These are phyloP conservation scores for Panicum virgatum DNA, from an alignment of 202 grass and related monocot genomes.

Conservation along the genomic window DNA sequence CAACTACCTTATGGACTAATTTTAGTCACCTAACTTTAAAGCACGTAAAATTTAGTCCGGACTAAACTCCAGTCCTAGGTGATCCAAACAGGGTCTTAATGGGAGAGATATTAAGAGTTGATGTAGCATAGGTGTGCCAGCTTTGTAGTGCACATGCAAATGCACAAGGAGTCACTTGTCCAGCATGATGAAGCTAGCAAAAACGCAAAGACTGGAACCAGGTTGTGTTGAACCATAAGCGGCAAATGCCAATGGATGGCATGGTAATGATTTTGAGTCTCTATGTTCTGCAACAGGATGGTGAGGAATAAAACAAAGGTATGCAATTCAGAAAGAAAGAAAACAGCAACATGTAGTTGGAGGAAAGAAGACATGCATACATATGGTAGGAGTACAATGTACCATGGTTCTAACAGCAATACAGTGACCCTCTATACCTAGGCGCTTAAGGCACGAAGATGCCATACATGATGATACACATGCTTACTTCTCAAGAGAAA, in stretches of 20 bases:
- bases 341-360: background rate
- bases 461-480: background rate
- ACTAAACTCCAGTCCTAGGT: too few species aligned
- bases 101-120: slow-evolving; percentile 1
- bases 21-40: too few species aligned
- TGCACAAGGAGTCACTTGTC: slow-evolving; percentile 7
- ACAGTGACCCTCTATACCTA: background rate
- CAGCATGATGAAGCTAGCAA: slow-evolving; percentile 6
- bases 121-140: background rate
- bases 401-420: background rate
- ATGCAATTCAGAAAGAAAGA: background rate
- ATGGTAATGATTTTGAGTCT: background rate
- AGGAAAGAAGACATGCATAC: background rate
- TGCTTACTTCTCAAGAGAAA: background rate
- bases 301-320: background rate
- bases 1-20: too few species aligned
- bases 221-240: background rate
- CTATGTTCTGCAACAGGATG: background rate
- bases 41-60: too few species aligned
- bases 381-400: background rate
- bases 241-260: background rate
- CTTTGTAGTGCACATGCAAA: slow-evolving; percentile 2
- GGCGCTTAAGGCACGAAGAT: background rate
- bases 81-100: background rate
- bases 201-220: background rate